phyloP scores from a whole-genome alignment of 106 monocot genomes.

The Cymbidium sinense region DNA sequence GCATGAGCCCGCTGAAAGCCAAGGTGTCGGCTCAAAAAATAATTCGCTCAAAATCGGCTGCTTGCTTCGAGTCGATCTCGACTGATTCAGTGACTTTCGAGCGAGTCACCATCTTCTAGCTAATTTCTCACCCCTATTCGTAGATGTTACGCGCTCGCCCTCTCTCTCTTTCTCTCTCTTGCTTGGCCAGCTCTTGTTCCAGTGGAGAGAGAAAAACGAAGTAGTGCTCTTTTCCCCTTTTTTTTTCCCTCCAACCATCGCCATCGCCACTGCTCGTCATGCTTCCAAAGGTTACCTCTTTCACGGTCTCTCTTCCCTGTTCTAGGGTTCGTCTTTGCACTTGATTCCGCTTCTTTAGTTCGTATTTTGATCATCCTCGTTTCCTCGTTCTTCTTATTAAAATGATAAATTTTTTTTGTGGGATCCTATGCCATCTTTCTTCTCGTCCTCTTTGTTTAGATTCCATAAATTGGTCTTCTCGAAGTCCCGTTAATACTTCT shows the following conservation, averaged over 20 bases:
- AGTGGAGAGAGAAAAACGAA: neutral
- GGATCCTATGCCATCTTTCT: neutral
- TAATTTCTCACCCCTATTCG: no score
- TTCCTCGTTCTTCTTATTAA: neutral
- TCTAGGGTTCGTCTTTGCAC: neutral
- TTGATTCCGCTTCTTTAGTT: neutral
- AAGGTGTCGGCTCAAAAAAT: no score
- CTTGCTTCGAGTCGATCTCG: no score
- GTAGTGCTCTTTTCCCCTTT: neutral
- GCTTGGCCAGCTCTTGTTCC: neutral
- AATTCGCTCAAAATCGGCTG: no score
- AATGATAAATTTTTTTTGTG: neutral
- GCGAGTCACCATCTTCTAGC: no score
- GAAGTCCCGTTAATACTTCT: no score
- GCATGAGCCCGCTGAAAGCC: no score
- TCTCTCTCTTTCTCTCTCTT: neutral
- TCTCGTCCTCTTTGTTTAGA: neutral
- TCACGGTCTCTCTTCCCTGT: neutral
- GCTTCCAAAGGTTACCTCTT: conserved; percentile 4
- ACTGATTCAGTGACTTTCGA: no score
- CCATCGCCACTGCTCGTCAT: neutral
- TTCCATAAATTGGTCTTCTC: neutral
- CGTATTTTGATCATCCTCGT: neutral
- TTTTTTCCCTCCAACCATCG: neutral
- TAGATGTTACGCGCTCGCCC: no score